A percentile compares a stretch with the other conserved stretches of the same genome.
Evolutionary conservation across 768 basidiomycete genomes (phyloP).

Genomic region (Hygrocybe punicea): DNA sequence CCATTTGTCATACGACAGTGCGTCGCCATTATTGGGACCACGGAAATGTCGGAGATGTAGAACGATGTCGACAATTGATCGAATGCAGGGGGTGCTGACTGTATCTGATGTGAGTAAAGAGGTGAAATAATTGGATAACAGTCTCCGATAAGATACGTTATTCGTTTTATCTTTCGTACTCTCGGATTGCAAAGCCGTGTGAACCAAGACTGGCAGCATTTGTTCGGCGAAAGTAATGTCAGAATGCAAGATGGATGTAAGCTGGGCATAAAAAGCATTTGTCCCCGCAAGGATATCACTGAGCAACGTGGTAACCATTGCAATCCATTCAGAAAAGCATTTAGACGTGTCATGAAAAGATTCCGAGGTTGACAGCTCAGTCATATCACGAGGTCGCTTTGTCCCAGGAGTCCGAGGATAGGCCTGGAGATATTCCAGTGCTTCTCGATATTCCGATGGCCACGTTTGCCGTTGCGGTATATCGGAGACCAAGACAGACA

Average conservation of each 20-base stretch:
- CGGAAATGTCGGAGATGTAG: constrained; percentile 75
- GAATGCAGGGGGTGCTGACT: constrained; percentile 43
- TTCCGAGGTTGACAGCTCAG: constrained; percentile 35
- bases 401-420: constrained; percentile 39
- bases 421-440: constrained; percentile 48
- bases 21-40: constrained; percentile 36
- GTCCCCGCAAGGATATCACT: constrained; percentile 52
- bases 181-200: constrained; percentile 50
- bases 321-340: constrained; percentile 64
- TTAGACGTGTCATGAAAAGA: constrained; percentile 37
- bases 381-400: constrained; percentile 36
- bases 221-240: constrained; percentile 60
- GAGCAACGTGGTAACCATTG: constrained; percentile 52
- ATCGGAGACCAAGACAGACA: constrained; percentile 42
- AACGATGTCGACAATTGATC: constrained; percentile 68
- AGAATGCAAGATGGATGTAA: constrained; percentile 54
- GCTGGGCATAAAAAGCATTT: constrained; percentile 66
- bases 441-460: constrained; percentile 41
- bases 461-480: constrained; percentile 26
- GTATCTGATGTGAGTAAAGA: constrained; percentile 43
- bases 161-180: constrained; percentile 15
- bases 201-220: constrained; percentile 72
- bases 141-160: constrained; percentile 25
- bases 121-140: constrained; percentile 57
- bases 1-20: constrained; percentile 71